Base-by-base conservation (phyloP, 768 basidiomycete species). In the Rossbeevera mucosa region DNA sequence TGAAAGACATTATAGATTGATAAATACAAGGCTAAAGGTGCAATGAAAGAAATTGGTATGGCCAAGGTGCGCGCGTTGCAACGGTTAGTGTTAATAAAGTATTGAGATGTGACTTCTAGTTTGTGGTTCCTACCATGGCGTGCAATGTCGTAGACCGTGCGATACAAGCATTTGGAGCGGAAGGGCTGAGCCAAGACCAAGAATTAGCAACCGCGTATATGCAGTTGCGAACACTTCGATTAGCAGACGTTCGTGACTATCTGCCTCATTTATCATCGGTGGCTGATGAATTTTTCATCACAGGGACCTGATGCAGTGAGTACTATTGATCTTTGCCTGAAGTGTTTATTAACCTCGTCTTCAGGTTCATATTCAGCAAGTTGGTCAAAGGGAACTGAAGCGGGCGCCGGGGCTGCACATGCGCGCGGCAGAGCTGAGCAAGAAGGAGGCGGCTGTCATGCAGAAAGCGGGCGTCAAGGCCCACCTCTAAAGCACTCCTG, bases 91-190 rank as follows among this genome's bases (percentile, higher is more conserved):
- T 36, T 51, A 42, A 56, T 28, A 16, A 47, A 36, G 18, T 24
- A 20, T 26, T 48, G 21, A 5, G 46, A 28, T 18, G 11, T 9
- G 33, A 28, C 18, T 48, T 13, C 3, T 58, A 98, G 94, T 95
- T 96, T 62, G 85, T 93, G 31, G 92, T 98, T 11, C 96, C 96
- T 12, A 79, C 80, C 0, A 91, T 95, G 88, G 95, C 94, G 0
- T 76, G 90, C 44, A 72, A 75, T 21, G 88, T 99, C 43, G 78
- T 98, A 33, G 96, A 99, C 72, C 86, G 93, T n/a, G 88, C 93
- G 2, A 97, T 98, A 47, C 96, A 99, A 74, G 76, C 89, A 0
- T 93, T 88, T 62, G 96, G 96, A 48, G 96, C 94, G n/a, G 95
- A 97, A 70, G 96, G 96, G 29, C 73, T 99, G 42, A 89, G 81